A percentile compares a stretch with the other conserved stretches of the same genome.
Evolutionary conservation across 2,329 filamentous ascomycete genomes (phyloP).

Genomic region (Colletotrichum spinosum): DNA sequence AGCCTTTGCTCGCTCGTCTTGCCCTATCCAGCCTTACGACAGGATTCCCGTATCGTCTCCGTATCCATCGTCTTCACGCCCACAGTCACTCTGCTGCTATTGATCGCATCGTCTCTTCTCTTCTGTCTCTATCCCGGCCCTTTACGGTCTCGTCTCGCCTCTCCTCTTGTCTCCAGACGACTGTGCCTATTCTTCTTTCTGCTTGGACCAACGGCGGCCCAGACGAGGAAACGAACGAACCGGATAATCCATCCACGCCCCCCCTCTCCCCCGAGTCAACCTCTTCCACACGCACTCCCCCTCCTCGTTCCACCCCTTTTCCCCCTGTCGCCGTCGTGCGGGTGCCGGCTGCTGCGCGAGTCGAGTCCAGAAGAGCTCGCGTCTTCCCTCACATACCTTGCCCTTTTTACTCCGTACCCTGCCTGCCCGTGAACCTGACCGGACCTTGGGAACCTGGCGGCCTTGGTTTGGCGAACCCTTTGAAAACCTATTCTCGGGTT

Average conservation of each 20-base stretch:
- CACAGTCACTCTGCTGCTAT: conserved; percentile 4
- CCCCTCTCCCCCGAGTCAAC: background rate
- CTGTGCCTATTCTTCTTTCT: background rate
- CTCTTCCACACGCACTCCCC: conserved; percentile 17
- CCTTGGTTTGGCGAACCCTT: too few relatives aligned
- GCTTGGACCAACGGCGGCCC: too few relatives aligned
- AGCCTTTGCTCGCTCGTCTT: conserved; percentile 1
- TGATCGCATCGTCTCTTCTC: conserved; percentile 2
- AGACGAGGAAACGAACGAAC: background rate
- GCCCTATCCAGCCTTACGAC: conserved; percentile 4
- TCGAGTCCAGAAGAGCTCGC: conserved; percentile 26
- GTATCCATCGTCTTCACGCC: background rate
- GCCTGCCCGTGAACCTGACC: background rate
- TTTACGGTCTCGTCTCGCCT: too few relatives aligned
- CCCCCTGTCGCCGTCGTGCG: conserved; percentile 7
- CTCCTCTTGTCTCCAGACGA: too few relatives aligned
- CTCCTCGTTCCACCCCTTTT: conserved; percentile 9
- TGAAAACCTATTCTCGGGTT: too few relatives aligned
- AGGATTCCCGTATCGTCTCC: background rate
- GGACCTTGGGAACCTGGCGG: too few relatives aligned
- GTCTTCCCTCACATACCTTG: conserved; percentile 33
- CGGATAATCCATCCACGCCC: background rate
- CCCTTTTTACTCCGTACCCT: background rate
- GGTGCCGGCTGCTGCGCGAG: conserved; percentile 13
- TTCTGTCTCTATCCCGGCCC: background rate